Evolutionary conservation across 768 basidiomycete species (phyloP), one percentile per base, ranked within the genome.

Genomic region (Hygrophorus russula): DNA sequence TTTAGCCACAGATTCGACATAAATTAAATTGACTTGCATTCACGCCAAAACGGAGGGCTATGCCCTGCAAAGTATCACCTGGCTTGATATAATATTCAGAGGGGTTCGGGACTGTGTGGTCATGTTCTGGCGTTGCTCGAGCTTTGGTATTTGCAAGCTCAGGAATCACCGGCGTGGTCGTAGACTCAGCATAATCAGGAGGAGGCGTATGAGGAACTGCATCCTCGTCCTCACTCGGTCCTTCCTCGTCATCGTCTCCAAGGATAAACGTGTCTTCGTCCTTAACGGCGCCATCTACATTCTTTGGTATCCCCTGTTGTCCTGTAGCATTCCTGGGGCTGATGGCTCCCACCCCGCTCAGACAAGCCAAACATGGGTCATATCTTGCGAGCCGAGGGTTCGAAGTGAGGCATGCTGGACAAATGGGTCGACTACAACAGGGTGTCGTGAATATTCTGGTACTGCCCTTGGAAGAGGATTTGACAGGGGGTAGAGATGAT

Each of bases 351-450:
- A 77, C 70, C 2, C 80, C 80, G 10, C 68, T 73, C 1, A 83
- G 66, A 54, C 84, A 87, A 5, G 69, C 67, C 13, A 88, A 59
- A 56, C 85, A 88, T 5, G 85, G 85, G 53, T 85, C 63, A 53
- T 86, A 87, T 45, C 76, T 64, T 28, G 67, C 61, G 15, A 86
- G 65, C 13, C 85, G 71, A 0, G 81, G 78, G 54, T 85, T 86
- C 2, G 62, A 55, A 1, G 56, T 44, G 15, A 80, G 59, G 53
- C 85, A 88, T 2, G 55, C 44, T 5, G 68, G 63, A 50, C 85
- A 88, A 41, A 88, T 87, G 3, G 73, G 74, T 0, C 74, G 70
- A 6, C 53, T 47, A 61, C 85, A 88, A 59, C 85, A 88, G 9
- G 53, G 60, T 0, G 84, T 86, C 7, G 65, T 61, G 61, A 73